Conservation (phyloP, 306 rosid species). For the Nissolia schottii region DNA sequence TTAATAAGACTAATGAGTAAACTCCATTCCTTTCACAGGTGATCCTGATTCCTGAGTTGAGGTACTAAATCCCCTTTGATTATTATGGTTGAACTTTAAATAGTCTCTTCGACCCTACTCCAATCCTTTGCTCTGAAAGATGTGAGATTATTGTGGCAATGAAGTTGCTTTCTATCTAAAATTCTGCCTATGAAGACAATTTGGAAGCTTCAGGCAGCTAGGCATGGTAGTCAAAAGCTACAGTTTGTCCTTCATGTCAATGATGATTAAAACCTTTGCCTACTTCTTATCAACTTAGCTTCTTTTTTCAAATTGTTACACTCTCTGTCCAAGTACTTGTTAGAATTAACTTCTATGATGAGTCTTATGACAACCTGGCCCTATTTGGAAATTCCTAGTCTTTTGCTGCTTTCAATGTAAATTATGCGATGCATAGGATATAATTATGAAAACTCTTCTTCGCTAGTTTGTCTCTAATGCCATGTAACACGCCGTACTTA, state of each 20-base stretch:
- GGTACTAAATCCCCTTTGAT: conserved; percentile 31
- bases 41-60: conserved; percentile 66
- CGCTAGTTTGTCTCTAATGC: background rate
- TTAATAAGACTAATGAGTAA: conserved; percentile 34
- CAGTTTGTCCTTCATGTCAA: conserved; percentile 3
- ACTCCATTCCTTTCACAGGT: conserved; percentile 61
- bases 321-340: background rate
- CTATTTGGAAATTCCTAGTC: background rate
- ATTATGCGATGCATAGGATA: background rate
- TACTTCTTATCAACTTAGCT: background rate
- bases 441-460: background rate
- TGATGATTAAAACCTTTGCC: conserved; percentile 6
- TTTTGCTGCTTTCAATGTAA: conserved; percentile 3
- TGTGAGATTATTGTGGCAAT: conserved; percentile 20
- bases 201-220: conserved; percentile 32
- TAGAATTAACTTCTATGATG: conserved; percentile 2
- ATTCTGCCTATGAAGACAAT: conserved; percentile 19
- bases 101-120: conserved; percentile 24
- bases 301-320: background rate
- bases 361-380: background rate
- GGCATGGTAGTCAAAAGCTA: conserved; percentile 27
- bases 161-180: conserved; percentile 26
- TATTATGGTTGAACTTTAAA: conserved; percentile 28
- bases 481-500: background rate
- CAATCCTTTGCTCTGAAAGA: conserved; percentile 26